Evolutionary conservation across 495 filamentous ascomycete species (phyloP).

Genomic region (Elaphomyces granulatus): DNA sequence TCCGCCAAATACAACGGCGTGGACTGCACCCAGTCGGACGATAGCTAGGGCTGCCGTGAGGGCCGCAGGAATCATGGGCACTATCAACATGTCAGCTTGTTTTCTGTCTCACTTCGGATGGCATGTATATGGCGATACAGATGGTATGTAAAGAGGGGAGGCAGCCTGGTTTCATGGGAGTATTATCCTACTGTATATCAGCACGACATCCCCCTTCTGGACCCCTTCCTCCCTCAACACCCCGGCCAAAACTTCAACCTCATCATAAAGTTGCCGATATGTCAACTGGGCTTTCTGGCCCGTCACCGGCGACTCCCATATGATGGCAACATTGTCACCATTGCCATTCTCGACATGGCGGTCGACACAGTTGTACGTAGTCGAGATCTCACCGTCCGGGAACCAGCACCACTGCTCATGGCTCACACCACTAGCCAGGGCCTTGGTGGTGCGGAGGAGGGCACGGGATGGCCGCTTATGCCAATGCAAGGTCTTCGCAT

Average conservation of each 20-base stretch:
- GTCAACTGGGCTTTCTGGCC: slow-evolving; percentile 55
- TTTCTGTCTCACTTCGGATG: background rate
- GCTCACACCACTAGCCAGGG: slow-evolving; percentile 29
- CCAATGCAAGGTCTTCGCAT: slow-evolving; percentile 67
- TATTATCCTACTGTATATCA: slow-evolving; percentile 63
- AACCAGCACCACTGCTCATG: slow-evolving; percentile 76
- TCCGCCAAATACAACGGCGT: slow-evolving; percentile 85
- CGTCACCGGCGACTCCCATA: slow-evolving; percentile 81
- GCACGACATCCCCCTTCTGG: slow-evolving; percentile 73
- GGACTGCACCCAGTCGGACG: slow-evolving; percentile 70
- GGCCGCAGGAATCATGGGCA: slow-evolving; percentile 93
- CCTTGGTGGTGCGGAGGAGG: slow-evolving; percentile 30
- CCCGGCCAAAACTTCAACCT: slow-evolving; percentile 72
- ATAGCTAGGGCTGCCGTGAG: slow-evolving; percentile 73
- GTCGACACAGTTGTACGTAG: slow-evolving; percentile 81
- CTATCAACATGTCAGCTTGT: slow-evolving; percentile 25
- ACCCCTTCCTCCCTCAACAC: slow-evolving; percentile 76
- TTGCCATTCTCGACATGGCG: slow-evolving; percentile 65
- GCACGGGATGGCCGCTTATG: slow-evolving; percentile 47
- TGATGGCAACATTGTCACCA: slow-evolving; percentile 59
- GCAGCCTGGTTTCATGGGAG: background rate
- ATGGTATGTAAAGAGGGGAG: too few relatives aligned
- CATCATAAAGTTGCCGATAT: slow-evolving; percentile 61
- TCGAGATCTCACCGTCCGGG: slow-evolving; percentile 75
- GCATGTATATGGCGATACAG: too few relatives aligned